These are phyloP conservation scores for Rhodomyrtus tomentosa DNA, from an alignment of 345 rosid genomes.

Conservation along the genomic window DNA sequence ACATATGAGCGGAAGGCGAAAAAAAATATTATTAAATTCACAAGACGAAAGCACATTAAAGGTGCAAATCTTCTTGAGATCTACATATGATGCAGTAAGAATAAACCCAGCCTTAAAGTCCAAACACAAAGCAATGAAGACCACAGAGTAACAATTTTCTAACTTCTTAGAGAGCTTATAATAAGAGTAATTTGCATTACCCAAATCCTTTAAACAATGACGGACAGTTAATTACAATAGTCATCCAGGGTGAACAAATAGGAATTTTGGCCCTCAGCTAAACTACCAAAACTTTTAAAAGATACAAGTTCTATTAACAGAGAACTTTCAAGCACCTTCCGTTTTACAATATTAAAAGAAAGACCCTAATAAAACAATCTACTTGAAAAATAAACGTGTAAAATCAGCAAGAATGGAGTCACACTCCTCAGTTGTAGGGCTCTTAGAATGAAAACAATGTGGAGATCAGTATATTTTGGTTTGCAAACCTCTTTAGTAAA, in stretches of 20 bases:
- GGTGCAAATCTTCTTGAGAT: not conserved
- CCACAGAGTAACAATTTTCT: not conserved
- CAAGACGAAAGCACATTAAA: not conserved
- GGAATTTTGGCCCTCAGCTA: not conserved
- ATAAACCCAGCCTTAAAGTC: not conserved
- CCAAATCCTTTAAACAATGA: not conserved
- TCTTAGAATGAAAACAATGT: not conserved
- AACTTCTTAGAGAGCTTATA: not conserved
- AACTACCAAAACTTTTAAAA: not conserved
- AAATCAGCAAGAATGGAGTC: not conserved
- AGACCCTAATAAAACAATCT: not conserved
- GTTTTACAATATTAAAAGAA: not conserved
- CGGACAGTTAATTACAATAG: not conserved
- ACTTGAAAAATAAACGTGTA: not conserved
- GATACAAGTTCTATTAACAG: not conserved
- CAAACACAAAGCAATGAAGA: not conserved
- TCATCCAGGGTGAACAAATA: not conserved
- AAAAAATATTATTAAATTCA: not conserved
- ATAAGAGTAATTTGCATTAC: not conserved
- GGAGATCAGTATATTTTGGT: not conserved
- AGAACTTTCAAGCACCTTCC: not conserved
- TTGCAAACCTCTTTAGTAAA: not conserved
- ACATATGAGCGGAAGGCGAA: slow-evolving; percentile 8
- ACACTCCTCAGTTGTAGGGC: not conserved
- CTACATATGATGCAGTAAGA: not conserved